phyloP scores from a whole-genome alignment of 2,329 filamentous ascomycete species.

The Diaporthe eres region DNA sequence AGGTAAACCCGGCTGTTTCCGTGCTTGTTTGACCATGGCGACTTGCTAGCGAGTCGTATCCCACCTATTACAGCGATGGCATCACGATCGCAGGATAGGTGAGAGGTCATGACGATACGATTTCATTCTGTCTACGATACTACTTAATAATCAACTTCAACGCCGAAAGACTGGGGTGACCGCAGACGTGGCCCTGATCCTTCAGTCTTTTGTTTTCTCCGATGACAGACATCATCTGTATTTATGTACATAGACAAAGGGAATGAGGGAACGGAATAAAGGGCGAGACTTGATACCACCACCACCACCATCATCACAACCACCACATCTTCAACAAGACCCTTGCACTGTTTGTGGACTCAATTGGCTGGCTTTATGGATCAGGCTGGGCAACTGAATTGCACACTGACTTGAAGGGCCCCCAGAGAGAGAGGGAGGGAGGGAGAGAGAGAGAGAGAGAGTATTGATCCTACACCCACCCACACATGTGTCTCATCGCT shows the following conservation, averaged over 20 bases:
- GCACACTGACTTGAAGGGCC: background rate
- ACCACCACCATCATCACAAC: background rate
- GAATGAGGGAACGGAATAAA: constrained; percentile 30
- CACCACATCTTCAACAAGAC: constrained; percentile 23
- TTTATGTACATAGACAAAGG: constrained; percentile 41
- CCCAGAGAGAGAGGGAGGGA: background rate
- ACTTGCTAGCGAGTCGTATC: background rate
- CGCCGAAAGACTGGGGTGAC: background rate
- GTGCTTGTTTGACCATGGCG: constrained; percentile 39
- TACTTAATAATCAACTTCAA: constrained; percentile 38
- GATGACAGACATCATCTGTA: constrained; percentile 33
- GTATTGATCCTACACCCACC: background rate
- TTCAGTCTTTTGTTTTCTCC: constrained; percentile 33
- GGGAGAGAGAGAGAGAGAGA: background rate
- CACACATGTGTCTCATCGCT: background rate
- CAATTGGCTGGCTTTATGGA: background rate
- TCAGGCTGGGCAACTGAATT: background rate
- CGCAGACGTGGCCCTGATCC: constrained; percentile 29
- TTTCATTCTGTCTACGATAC: constrained; percentile 39
- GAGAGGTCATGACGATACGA: constrained; percentile 37
- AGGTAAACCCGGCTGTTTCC: constrained; percentile 27
- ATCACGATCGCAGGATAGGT: background rate
- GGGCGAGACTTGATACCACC: constrained; percentile 35
- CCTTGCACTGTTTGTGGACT: background rate
- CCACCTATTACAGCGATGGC: background rate